Evolutionary conservation across 2,329 filamentous ascomycete species (phyloP).

Genomic region (Alternaria longipes): DNA sequence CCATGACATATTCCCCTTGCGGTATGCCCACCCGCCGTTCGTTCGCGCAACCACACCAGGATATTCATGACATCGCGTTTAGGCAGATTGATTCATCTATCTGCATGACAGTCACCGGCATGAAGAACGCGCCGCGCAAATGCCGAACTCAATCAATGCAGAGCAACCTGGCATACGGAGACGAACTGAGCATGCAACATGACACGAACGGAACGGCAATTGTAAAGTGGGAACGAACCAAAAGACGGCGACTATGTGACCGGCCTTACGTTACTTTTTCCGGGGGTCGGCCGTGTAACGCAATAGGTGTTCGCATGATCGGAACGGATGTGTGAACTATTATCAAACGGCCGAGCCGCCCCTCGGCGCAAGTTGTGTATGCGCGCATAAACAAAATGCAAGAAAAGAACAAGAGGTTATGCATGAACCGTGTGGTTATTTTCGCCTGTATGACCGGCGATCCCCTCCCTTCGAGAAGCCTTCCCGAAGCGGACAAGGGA

Average conservation of each 20-base stretch:
- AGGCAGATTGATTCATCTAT: not conserved
- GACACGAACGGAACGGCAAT: slow-evolving; percentile 21
- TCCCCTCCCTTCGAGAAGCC: slow-evolving; percentile 34
- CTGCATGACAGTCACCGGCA: slow-evolving; percentile 18
- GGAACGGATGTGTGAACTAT: slow-evolving; percentile 37
- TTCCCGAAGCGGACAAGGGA: slow-evolving; percentile 23
- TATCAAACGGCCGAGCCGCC: slow-evolving; percentile 32
- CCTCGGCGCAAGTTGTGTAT: not conserved
- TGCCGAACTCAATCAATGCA: slow-evolving; percentile 20
- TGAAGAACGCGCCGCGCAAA: slow-evolving; percentile 18
- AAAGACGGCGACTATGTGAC: slow-evolving; percentile 7
- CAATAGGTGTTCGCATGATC: slow-evolving; percentile 20
- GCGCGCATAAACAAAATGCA: slow-evolving; percentile 1
- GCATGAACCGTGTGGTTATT: slow-evolving; percentile 9
- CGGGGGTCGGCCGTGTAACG: slow-evolving; percentile 19
- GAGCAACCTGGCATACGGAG: slow-evolving; percentile 22
- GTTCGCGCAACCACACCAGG: slow-evolving; percentile 5
- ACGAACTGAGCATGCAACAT: slow-evolving; percentile 19
- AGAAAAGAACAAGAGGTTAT: not conserved
- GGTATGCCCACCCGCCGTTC: slow-evolving; percentile 22
- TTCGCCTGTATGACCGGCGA: slow-evolving; percentile 17
- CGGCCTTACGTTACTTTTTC: slow-evolving; percentile 19
- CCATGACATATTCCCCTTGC: slow-evolving; percentile 11
- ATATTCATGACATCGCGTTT: slow-evolving; percentile 13
- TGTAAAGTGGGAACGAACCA: not conserved